Evolutionary conservation across 225 moss, liverwort and hornwort species (phyloP), one percentile per base, ranked within the genome.

Genomic region (Physcomitrium patens): DNA sequence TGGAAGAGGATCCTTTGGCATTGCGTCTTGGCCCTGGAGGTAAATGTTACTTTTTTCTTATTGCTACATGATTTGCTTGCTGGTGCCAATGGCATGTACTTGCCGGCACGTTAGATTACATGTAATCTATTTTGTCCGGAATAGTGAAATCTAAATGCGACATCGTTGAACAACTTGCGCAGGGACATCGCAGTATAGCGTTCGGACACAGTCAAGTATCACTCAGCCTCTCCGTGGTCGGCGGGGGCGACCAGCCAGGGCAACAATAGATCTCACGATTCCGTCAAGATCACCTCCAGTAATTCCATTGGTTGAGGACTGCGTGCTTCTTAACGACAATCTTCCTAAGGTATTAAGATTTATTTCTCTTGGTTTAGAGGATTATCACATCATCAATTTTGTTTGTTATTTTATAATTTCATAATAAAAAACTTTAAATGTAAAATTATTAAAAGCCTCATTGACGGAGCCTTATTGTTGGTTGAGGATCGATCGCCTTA

Each of bases 231-330:
- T 76, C n/a, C 68, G 60, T 62, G 78, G 77, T 69, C 76, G 66
- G 24, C 69, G 76, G 26, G 64, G 67, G 46, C 73, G 65, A 10
- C 69, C 85, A 66, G 72, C 63, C 64, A 60, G 72, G 55, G 60
- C 82, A 60, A 84, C 79, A 7, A 81, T 92, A 50, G 92, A 92
- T 78, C 84, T 90, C 48, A 87, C 94, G 13, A 80, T 70, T 48
- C 71, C 85, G 14, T 50, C 77, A 68, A 76, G 68, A 76, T n/a
- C 76, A 57, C 62, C 61, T 45, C 12, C 63, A 49, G 51, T 31
- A 6, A 76, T 71, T 37, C 7, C 31, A 37, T 1, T 24, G 24
- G 1, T 24, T 67, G 86, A 86, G 46, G 83, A 86, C 43, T 86
- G 84, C 57, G 78, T 84, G 57, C 37, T 86, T 66, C 72, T 84